Conservation (phyloP, 148 eudicot genomes). For the Talinum fruticosum region DNA sequence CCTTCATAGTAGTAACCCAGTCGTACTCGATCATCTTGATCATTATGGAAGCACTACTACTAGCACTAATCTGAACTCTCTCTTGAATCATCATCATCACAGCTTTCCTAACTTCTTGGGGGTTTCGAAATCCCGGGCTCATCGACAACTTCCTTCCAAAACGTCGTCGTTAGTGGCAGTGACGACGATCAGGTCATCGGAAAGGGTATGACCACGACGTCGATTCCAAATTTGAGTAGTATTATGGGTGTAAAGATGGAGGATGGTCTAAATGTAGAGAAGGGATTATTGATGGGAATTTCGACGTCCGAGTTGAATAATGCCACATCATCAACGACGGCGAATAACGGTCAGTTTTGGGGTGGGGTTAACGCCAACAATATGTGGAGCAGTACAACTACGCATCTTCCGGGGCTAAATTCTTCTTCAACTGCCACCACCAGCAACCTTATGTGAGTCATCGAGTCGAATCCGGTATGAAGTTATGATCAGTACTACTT, state of each 20-base stretch:
- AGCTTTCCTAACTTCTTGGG: not conserved
- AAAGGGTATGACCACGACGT: not conserved
- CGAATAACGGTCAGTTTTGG: not conserved
- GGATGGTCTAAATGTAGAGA: not conserved
- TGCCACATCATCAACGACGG: not conserved
- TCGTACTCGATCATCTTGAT: not conserved
- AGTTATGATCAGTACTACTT: not conserved
- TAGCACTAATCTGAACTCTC: not conserved
- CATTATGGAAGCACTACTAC: not conserved
- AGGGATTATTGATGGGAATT: not conserved
- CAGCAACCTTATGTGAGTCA: not conserved
- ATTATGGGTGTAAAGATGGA: constrained; percentile 1
- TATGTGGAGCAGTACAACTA: not conserved
- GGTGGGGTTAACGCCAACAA: not conserved
- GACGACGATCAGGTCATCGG: not conserved
- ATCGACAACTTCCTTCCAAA: not conserved
- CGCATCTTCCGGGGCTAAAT: not conserved
- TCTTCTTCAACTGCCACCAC: not conserved
- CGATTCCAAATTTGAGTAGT: not conserved
- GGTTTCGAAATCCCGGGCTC: not conserved
- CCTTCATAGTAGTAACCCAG: not conserved
- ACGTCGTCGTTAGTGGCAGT: not conserved
- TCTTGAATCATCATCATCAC: not conserved
- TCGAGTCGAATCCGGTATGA: not conserved
- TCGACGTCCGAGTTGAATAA: not conserved